A percentile compares a stretch with the other conserved stretches of the same genome.
These are phyloP conservation scores for Inga leiocalycina DNA, from an alignment of 306 rosid genomes.

Conservation along the genomic window DNA sequence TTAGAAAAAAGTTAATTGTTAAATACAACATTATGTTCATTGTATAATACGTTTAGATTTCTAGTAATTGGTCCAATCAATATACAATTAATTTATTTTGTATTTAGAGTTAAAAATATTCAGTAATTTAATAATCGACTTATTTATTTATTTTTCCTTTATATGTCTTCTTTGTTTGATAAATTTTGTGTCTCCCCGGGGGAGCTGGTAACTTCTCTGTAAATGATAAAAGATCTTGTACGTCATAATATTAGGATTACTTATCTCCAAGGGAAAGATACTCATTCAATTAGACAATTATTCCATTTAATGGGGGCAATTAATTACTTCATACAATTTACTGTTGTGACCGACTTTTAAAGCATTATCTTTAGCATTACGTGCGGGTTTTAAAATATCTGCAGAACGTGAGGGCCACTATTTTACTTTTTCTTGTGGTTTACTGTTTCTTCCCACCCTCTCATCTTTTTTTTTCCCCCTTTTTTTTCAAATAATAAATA, in stretches of 20 bases:
- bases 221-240: background rate
- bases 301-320: background rate
- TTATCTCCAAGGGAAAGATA: background rate
- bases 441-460: background rate
- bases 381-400: too few relatives aligned
- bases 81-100: too few relatives aligned
- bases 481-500: too few relatives aligned
- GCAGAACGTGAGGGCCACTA: background rate
- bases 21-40: background rate
- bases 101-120: too few relatives aligned
- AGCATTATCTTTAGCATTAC: background rate
- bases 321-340: background rate
- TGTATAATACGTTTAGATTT: too few relatives aligned
- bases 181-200: background rate
- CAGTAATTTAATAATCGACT: too few relatives aligned
- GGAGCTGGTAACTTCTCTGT: too few relatives aligned
- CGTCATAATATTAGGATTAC: background rate
- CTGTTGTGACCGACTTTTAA: background rate
- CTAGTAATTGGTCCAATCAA: background rate
- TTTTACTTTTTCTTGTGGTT: background rate
- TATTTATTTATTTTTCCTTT: too few relatives aligned
- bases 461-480: too few relatives aligned
- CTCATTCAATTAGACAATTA: background rate
- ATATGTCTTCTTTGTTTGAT: background rate
- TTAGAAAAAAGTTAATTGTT: too few relatives aligned